phyloP scores from a whole-genome alignment of 371 early-diverging fungal genomes.

The Caulochytrium protostelioides region DNA sequence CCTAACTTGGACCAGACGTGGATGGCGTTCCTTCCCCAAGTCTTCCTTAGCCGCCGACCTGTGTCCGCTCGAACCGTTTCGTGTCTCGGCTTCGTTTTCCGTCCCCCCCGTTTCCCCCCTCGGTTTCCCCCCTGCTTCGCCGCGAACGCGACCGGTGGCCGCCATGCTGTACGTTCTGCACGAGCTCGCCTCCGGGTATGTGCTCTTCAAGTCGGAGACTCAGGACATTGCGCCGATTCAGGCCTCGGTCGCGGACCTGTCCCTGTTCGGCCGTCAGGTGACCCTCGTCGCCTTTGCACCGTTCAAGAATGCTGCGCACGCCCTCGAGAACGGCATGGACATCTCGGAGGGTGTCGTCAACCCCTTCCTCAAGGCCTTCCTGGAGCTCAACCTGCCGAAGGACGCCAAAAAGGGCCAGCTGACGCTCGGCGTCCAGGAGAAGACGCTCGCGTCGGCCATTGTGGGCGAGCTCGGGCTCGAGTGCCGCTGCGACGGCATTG shows the following conservation, averaged over 20 bases:
- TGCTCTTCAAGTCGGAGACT: constrained; percentile 89
- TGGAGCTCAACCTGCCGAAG: constrained; percentile 79
- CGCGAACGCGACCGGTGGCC: no score
- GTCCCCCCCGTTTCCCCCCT: no score
- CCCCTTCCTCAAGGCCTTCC: constrained; percentile 55
- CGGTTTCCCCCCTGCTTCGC: no score
- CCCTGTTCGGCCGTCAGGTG: constrained; percentile 72
- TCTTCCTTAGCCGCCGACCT: no score
- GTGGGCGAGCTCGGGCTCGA: constrained; percentile 52
- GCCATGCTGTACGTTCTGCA: constrained; percentile 52
- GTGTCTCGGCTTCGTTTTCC: no score
- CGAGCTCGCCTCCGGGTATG: constrained; percentile 91
- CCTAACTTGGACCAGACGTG: no score
- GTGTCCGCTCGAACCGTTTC: no score
- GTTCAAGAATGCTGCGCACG: constrained; percentile 90
- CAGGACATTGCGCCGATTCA: constrained; percentile 75
- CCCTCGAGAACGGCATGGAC: constrained; percentile 90
- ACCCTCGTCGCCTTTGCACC: constrained; percentile 84
- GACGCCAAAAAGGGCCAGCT: constrained; percentile 41
- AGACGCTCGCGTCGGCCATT: constrained; percentile 73
- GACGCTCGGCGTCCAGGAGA: constrained; percentile 78
- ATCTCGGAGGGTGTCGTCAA: constrained; percentile 71
- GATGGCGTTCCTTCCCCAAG: no score
- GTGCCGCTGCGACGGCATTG: constrained; percentile 47
- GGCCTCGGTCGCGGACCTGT: constrained; percentile 54